Conservation (phyloP, 805 yeast species). For the Candida wancherniae region DNA sequence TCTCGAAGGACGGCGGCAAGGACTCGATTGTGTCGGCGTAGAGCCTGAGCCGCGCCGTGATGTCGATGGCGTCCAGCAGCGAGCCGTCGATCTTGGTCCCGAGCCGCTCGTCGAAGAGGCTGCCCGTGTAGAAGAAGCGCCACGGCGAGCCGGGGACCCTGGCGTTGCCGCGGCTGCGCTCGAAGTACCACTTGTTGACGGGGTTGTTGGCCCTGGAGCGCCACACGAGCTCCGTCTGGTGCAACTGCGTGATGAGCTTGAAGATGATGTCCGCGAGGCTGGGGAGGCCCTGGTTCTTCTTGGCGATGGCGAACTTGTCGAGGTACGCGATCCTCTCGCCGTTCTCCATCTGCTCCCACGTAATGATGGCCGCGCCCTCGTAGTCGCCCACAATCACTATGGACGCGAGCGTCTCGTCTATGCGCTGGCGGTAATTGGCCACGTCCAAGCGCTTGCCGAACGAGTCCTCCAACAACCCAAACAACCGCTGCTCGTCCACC, state of each 20-base stretch:
- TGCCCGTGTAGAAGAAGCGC: constrained; percentile 41
- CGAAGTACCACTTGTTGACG: constrained; percentile 97
- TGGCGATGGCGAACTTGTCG: constrained; percentile 90
- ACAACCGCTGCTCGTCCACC: constrained; percentile 55
- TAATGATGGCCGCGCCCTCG: constrained; percentile 90
- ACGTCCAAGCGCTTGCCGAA: constrained; percentile 66
- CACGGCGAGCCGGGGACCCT: constrained; percentile 31
- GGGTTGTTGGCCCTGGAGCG: constrained; percentile 83
- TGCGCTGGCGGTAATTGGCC: constrained; percentile 60
- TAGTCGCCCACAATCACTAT: constrained; percentile 87
- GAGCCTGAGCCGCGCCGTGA: constrained; percentile 10
- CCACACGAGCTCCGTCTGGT: constrained; percentile 79
- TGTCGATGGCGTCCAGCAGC: constrained; percentile 10
- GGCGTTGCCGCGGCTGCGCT: constrained; percentile 72
- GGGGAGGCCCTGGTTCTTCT: constrained; percentile 80
- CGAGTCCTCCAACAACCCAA: constrained; percentile 67
- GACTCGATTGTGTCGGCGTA: constrained; percentile 12
- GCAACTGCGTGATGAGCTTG: constrained; percentile 67
- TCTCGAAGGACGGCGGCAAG: constrained; percentile 11
- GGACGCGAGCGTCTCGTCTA: constrained; percentile 64
- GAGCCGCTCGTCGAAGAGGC: constrained; percentile 33
- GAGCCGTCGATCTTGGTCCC: constrained; percentile 17
- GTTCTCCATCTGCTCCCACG: constrained; percentile 55
- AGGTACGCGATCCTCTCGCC: constrained; percentile 59
- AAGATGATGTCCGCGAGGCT: constrained; percentile 93